Percentiles rank a stretch among this genome's conserved stretches.
These are phyloP conservation scores for Trametes elegans DNA, from an alignment of 768 basidiomycete species.

Conservation along the genomic window DNA sequence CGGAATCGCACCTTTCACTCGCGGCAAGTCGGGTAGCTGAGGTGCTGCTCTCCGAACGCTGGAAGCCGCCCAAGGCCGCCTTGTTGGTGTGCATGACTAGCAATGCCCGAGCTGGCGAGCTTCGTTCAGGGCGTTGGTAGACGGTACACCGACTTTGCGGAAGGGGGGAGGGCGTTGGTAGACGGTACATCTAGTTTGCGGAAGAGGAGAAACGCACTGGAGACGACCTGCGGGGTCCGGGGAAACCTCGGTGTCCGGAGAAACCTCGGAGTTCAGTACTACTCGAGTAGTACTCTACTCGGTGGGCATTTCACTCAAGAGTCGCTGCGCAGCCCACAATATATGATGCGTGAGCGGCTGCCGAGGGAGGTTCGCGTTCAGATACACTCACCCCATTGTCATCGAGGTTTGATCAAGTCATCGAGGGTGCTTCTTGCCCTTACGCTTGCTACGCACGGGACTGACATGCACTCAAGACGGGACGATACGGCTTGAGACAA, in stretches of 20 bases:
- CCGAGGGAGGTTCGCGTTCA: neutral
- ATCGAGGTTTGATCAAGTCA: neutral
- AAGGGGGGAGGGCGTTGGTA: too few species aligned
- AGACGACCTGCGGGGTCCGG: too few species aligned
- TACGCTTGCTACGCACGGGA: neutral
- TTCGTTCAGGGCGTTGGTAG: too few species aligned
- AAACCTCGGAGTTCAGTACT: neutral
- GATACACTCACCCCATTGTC: conserved; percentile 1
- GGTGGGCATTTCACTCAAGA: neutral
- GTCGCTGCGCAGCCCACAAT: neutral
- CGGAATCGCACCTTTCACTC: neutral
- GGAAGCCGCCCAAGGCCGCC: too few species aligned
- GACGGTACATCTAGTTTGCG: too few species aligned
- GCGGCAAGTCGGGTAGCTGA: neutral
- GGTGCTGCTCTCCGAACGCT: neutral
- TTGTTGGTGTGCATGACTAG: too few species aligned
- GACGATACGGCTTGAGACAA: neutral
- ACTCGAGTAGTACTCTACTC: too few species aligned
- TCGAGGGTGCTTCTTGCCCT: conserved; percentile 1
- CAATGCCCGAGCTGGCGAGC: too few species aligned
- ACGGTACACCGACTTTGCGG: too few species aligned
- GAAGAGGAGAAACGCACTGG: neutral
- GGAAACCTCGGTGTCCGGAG: neutral
- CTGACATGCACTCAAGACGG: neutral
- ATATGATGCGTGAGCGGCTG: too few species aligned